These are phyloP conservation scores for Pterothamnion heteromorphum DNA, from an alignment of 31 red algal species.

Conservation along the genomic window DNA sequence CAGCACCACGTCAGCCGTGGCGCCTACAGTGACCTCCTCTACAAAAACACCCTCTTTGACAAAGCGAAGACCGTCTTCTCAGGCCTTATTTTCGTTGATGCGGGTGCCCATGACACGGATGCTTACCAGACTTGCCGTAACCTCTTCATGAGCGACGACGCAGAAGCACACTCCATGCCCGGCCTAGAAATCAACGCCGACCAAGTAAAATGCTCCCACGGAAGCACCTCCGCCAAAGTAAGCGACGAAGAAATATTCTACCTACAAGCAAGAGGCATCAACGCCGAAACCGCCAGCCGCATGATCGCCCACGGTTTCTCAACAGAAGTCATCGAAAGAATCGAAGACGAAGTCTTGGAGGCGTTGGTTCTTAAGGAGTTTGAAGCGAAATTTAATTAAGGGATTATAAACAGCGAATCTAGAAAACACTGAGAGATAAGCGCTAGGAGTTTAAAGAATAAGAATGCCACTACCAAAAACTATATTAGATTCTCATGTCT, in stretches of 20 bases:
- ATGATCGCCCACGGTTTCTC: neutral
- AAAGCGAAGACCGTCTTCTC: constrained; percentile 35
- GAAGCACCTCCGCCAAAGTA: neutral
- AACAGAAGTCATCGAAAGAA: neutral
- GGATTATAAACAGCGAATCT: no score
- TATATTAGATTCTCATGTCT: no score
- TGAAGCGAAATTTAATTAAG: no score
- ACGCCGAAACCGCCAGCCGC: neutral
- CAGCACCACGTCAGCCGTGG: constrained; percentile 1
- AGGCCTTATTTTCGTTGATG: constrained; percentile 12
- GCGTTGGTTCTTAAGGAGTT: neutral
- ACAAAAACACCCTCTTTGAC: constrained; percentile 21
- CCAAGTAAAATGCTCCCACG: constrained; percentile 24
- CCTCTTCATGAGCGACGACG: constrained; percentile 1
- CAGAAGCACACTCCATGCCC: constrained; percentile 16
- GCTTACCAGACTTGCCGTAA: constrained; percentile 26
- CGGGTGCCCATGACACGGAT: neutral
- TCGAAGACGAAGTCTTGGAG: neutral
- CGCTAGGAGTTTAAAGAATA: no score
- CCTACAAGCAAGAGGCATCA: neutral
- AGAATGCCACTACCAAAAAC: no score
- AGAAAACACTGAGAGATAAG: no score
- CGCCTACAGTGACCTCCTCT: neutral
- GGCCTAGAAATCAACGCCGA: constrained; percentile 20
- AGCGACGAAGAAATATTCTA: constrained; percentile 29